Conservation (phyloP, 306 rosid species). For the Crotalaria pallida region DNA sequence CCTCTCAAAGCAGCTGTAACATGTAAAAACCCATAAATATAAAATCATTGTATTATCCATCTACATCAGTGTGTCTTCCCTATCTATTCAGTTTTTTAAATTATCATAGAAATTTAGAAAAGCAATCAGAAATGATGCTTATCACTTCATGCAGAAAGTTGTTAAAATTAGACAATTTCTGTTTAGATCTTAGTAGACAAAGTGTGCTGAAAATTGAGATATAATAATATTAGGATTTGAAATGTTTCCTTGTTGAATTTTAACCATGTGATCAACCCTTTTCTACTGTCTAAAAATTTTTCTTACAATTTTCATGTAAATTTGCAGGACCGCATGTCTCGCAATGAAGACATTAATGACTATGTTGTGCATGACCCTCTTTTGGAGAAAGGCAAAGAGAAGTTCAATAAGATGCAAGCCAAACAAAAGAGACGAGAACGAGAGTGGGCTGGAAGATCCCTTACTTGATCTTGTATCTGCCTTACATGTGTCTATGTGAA, state of each 20-base stretch:
- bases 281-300: neutral
- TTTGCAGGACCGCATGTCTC: conserved; percentile 85
- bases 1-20: neutral
- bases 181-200: neutral
- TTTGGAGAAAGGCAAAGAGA: conserved; percentile 94
- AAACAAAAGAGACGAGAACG: conserved; percentile 62
- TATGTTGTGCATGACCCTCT: conserved; percentile 88
- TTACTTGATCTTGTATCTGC: conserved; percentile 28
- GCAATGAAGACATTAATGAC: conserved; percentile 72
- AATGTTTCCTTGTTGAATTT: neutral
- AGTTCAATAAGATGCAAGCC: conserved; percentile 86
- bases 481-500: conserved; percentile 9
- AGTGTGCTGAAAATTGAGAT: neutral
- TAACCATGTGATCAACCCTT: neutral
- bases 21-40: neutral
- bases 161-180: neutral
- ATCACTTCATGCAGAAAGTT: neutral
- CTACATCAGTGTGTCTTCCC: neutral
- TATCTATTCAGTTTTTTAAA: neutral
- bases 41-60: neutral
- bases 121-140: neutral
- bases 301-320: neutral
- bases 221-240: neutral
- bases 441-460: conserved; percentile 54
- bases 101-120: neutral